Conservation (phyloP, 179 eudicot genomes). For the Gypsophila paniculata region DNA sequence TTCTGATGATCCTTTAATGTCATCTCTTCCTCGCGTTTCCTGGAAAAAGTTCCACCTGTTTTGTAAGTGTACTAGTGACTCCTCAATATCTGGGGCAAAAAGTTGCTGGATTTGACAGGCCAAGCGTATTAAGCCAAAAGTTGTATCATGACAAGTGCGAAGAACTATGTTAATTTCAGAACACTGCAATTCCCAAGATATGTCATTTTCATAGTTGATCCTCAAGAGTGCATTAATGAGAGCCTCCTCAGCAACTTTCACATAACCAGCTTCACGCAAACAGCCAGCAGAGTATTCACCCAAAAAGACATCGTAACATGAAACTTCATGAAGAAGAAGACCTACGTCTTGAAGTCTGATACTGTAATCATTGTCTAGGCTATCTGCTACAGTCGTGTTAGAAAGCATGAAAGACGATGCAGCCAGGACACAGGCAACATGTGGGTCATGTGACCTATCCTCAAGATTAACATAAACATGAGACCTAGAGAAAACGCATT, state of each 20-base stretch:
- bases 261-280: slow-evolving; percentile 62
- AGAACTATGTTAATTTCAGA: slow-evolving; percentile 54
- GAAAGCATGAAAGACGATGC: slow-evolving; percentile 69
- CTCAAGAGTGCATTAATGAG: slow-evolving; percentile 52
- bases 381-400: slow-evolving; percentile 34
- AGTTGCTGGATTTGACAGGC: slow-evolving; percentile 83
- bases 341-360: slow-evolving; percentile 71
- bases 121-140: slow-evolving; percentile 58
- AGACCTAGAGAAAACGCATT: slow-evolving; percentile 28
- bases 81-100: slow-evolving; percentile 86
- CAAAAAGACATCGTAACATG: slow-evolving; percentile 29
- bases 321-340: slow-evolving; percentile 50
- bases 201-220: slow-evolving; percentile 42
- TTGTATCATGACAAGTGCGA: slow-evolving; percentile 84
- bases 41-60: slow-evolving; percentile 73
- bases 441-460: slow-evolving; percentile 29
- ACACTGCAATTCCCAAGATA: slow-evolving; percentile 71
- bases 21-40: slow-evolving; percentile 43
- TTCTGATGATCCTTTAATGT: slow-evolving; percentile 21
- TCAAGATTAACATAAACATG: slow-evolving; percentile 26
- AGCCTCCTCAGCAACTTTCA: slow-evolving; percentile 71
- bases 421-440: slow-evolving; percentile 67
- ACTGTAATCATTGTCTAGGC: slow-evolving; percentile 41
- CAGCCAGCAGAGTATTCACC: slow-evolving; percentile 44
- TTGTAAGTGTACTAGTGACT: slow-evolving; percentile 73